Evolutionary conservation across 176 grass and related monocot genomes (phyloP).

Genomic region (Sorghum bicolor): DNA sequence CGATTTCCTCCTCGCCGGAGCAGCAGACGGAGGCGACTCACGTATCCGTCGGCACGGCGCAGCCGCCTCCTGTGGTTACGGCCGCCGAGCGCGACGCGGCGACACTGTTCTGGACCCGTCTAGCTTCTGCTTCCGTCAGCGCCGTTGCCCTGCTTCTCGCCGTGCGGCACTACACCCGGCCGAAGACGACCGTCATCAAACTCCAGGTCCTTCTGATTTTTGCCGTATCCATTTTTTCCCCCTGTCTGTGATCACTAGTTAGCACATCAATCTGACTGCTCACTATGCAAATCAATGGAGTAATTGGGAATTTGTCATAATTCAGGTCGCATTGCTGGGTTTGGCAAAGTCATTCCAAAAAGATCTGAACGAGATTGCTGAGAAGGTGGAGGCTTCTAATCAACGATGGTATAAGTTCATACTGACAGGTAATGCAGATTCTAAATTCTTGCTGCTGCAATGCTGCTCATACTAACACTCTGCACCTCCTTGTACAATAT

Average conservation of each 20-base stretch:
- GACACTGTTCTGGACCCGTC: background rate
- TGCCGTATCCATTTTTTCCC: background rate
- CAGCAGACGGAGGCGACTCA: background rate
- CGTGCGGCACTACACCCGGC: background rate
- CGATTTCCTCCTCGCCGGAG: background rate
- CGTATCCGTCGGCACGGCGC: conserved; percentile 25
- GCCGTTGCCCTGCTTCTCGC: background rate
- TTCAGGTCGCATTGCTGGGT: conserved; percentile 26
- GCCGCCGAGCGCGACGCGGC: background rate
- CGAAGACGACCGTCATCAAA: conserved; percentile 25
- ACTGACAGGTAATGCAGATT: conserved; percentile 10
- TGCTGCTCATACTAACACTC: background rate
- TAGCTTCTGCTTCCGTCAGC: background rate
- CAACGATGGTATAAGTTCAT: conserved; percentile 41
- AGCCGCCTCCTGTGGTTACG: background rate
- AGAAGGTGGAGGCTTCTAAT: conserved; percentile 23
- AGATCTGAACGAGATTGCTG: conserved; percentile 34
- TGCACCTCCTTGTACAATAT: background rate
- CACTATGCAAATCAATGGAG: background rate
- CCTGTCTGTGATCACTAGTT: background rate
- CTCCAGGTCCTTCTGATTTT: conserved; percentile 24
- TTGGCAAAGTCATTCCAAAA: conserved; percentile 25
- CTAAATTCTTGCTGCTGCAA: background rate
- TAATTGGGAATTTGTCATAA: background rate
- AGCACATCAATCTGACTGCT: background rate